phyloP scores from a whole-genome alignment of 1,284 basidiomycete genomes.

The Rhodotorula sp. region DNA sequence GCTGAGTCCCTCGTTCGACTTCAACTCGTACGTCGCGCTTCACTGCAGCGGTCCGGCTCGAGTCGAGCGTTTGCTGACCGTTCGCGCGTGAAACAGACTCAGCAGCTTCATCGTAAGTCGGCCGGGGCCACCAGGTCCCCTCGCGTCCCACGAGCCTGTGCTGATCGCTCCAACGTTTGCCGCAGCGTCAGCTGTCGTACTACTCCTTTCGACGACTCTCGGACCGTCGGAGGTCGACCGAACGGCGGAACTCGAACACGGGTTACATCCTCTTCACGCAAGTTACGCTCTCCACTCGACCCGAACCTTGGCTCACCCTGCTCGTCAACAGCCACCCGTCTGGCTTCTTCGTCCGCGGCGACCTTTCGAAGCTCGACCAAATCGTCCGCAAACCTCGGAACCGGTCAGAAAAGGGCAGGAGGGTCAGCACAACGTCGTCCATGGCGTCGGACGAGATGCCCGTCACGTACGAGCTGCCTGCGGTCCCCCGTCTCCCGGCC shows the following conservation, averaged over 20 bases:
- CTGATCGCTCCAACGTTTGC: not conserved
- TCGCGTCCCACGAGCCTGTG: not conserved
- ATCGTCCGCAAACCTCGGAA: conserved; percentile 26
- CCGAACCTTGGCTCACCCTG: too few relatives aligned
- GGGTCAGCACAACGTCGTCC: not conserved
- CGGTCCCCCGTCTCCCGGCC: not conserved
- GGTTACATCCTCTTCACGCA: conserved; percentile 34
- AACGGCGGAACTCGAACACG: conserved; percentile 13
- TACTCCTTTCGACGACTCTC: conserved; percentile 36
- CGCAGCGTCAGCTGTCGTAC: conserved; percentile 30
- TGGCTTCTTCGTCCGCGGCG: conserved; percentile 27
- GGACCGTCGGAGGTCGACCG: conserved; percentile 31
- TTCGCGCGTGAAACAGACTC: conserved; percentile 3
- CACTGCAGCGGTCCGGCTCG: too few relatives aligned
- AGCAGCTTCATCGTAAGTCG: conserved; percentile 32
- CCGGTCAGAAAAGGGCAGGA: conserved; percentile 8
- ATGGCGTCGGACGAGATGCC: conserved; percentile 11
- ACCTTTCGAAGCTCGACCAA: conserved; percentile 17
- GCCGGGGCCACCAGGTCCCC: not conserved
- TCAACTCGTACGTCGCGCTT: conserved; percentile 20
- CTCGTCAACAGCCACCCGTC: conserved; percentile 24
- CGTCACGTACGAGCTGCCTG: too few relatives aligned
- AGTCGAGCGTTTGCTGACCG: not conserved
- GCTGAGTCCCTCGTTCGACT: conserved; percentile 27
- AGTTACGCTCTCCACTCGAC: not conserved